Conservation (phyloP, 495 filamentous ascomycete genomes). For the Xylaria telfairii region DNA sequence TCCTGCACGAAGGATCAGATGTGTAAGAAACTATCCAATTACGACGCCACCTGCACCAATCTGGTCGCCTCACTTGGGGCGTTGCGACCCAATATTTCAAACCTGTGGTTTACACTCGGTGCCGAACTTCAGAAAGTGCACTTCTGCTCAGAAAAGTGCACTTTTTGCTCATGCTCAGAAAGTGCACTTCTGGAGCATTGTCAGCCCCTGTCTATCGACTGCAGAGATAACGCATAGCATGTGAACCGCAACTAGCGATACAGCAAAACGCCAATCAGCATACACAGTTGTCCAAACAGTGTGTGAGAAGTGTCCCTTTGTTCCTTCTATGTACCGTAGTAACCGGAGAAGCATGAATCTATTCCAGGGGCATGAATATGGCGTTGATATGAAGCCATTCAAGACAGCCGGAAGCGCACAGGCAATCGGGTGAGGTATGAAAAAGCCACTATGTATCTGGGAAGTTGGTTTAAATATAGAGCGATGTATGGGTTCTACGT, state of each 20-base stretch:
- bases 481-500: not conserved
- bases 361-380: not conserved
- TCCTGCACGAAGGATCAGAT: no score
- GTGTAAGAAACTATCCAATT: not conserved
- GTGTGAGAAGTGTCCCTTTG: not conserved
- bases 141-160: not conserved
- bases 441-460: not conserved
- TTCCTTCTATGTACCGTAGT: not conserved
- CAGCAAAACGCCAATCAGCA: not conserved
- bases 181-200: not conserved
- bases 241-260: not conserved
- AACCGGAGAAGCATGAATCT: conserved; percentile 5
- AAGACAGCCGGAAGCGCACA: not conserved
- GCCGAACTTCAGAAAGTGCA: not conserved
- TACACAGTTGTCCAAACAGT: conserved; percentile 8
- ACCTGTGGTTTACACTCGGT: not conserved
- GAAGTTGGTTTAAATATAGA: not conserved
- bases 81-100: not conserved
- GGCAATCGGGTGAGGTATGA: not conserved
- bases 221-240: not conserved
- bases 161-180: not conserved
- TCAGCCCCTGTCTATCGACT: not conserved
- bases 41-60: not conserved
- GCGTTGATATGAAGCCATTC: not conserved
- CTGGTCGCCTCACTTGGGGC: not conserved